Conservation (phyloP, 345 rosid species). For the Corchorus olitorius region DNA sequence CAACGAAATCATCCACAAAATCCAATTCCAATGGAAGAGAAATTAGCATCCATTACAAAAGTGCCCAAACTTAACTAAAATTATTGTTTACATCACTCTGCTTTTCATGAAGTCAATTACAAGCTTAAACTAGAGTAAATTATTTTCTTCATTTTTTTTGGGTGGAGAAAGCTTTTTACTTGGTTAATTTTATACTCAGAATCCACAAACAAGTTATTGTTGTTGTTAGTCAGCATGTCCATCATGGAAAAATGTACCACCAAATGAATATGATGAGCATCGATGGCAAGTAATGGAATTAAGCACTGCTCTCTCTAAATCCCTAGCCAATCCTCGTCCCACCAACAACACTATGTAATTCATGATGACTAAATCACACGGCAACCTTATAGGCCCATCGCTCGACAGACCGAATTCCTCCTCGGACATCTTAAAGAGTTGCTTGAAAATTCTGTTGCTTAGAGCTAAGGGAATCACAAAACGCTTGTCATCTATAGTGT, state of each 20-base stretch:
- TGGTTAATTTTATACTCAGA: background rate
- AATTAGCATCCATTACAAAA: no score
- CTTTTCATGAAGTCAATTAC: no score
- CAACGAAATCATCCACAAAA: no score
- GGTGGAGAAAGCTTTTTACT: no score
- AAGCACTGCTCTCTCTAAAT: slow-evolving; percentile 17
- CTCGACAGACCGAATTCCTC: slow-evolving; percentile 13
- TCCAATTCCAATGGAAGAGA: no score
- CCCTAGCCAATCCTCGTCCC: background rate
- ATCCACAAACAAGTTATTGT: background rate
- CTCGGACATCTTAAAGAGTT: slow-evolving; percentile 23
- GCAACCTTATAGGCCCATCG: background rate
- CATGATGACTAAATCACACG: slow-evolving; percentile 12
- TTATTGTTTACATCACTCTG: no score
- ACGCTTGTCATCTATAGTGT: background rate
- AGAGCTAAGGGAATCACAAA: slow-evolving; percentile 12
- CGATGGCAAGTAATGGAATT: slow-evolving; percentile 1
- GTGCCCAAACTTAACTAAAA: no score
- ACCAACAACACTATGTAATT: background rate
- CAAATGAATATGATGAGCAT: background rate
- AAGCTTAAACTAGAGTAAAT: no score
- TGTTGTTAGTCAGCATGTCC: background rate
- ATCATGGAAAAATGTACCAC: background rate
- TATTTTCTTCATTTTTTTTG: no score
- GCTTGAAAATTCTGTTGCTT: background rate